Evolutionary conservation across 345 rosid species (phyloP).

Genomic region (Syzygium oleosum): DNA sequence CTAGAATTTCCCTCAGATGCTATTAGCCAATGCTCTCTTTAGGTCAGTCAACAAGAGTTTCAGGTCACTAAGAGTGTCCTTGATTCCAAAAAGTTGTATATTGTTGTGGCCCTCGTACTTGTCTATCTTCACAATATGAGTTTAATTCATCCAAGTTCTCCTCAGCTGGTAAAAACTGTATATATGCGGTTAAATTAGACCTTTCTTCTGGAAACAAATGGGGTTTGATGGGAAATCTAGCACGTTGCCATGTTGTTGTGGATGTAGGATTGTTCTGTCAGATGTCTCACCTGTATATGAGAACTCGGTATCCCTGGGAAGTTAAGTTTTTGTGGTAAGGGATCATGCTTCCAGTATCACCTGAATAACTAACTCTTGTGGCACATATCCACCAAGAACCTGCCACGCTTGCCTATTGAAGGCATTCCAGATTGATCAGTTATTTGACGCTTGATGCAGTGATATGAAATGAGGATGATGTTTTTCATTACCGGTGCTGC

Average conservation of each 20-base stretch:
- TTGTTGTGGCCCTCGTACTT: neutral
- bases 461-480: neutral
- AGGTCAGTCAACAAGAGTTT: neutral
- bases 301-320: slow-evolving; percentile 22
- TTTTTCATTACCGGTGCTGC: slow-evolving; percentile 23
- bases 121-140: neutral
- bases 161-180: neutral
- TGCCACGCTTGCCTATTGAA: slow-evolving; percentile 1
- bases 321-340: slow-evolving; percentile 28
- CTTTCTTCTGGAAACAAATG: neutral
- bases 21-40: neutral
- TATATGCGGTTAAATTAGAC: neutral
- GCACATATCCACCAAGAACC: slow-evolving; percentile 7
- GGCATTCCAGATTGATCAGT: neutral
- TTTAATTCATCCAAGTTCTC: neutral
- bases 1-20: neutral
- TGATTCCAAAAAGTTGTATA: neutral
- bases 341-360: slow-evolving; percentile 15
- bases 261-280: neutral
- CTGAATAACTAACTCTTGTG: neutral
- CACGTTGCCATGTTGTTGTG: neutral
- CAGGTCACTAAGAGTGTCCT: neutral
- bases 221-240: neutral
- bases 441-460: neutral
- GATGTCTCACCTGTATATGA: slow-evolving; percentile 23